Evolutionary conservation across 2,329 filamentous ascomycete genomes (phyloP).

Genomic region (Diaporthe australafricana): DNA sequence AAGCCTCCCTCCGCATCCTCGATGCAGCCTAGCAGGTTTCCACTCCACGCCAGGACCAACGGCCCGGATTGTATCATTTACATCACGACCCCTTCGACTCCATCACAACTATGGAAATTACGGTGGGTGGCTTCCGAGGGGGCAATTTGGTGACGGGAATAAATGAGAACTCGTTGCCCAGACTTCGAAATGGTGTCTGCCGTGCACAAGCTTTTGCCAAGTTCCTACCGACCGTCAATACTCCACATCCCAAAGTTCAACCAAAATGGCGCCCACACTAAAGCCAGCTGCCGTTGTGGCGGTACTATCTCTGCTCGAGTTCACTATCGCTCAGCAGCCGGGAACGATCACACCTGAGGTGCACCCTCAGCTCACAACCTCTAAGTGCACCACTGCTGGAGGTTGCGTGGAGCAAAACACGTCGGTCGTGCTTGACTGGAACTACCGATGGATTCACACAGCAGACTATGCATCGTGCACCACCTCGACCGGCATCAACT

Average conservation of each 20-base stretch:
- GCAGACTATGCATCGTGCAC: constrained; percentile 43
- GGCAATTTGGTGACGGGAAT: background rate
- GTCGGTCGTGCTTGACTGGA: constrained; percentile 56
- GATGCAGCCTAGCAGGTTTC: background rate
- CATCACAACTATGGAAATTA: background rate
- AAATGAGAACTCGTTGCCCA: background rate
- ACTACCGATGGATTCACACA: constrained; percentile 53
- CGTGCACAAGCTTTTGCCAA: constrained; percentile 17
- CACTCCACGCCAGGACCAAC: constrained; percentile 4
- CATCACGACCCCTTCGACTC: background rate
- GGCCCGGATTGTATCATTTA: constrained; percentile 21
- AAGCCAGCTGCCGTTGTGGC: background rate
- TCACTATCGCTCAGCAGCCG: constrained; percentile 44
- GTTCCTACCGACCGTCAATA: background rate
- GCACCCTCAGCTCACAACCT: constrained; percentile 57
- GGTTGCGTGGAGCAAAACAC: constrained; percentile 56
- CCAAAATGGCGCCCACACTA: constrained; percentile 8
- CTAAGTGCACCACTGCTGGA: constrained; percentile 55
- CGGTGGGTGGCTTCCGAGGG: constrained; percentile 6
- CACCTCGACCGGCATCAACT: constrained; percentile 44
- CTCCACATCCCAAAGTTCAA: background rate
- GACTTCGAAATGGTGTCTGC: background rate
- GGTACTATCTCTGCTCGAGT: constrained; percentile 30
- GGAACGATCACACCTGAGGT: constrained; percentile 48
- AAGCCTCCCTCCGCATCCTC: constrained; percentile 15